Evolutionary conservation across 2,329 filamentous ascomycete species (phyloP).

Genomic region (Epichloe festucae): DNA sequence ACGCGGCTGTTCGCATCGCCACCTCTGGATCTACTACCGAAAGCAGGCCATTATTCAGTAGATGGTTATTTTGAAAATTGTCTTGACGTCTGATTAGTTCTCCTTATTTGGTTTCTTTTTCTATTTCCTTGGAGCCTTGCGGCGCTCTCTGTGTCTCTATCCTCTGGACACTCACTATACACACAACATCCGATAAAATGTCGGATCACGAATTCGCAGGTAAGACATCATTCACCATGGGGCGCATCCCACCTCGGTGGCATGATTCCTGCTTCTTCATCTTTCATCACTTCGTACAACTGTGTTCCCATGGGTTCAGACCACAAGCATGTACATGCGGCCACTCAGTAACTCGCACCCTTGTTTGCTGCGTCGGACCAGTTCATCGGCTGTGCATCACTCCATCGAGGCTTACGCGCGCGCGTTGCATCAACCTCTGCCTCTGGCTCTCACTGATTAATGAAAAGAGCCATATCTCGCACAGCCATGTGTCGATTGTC

Average conservation of each 20-base stretch:
- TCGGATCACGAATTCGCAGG: constrained; percentile 55
- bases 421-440: not conserved
- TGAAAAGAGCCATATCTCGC: not conserved
- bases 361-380: constrained; percentile 1
- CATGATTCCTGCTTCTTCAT: not conserved
- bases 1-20: not conserved
- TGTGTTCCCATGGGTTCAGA: not conserved
- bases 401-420: not conserved
- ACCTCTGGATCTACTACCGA: not conserved
- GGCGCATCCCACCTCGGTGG: not conserved
- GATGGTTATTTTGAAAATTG: not conserved
- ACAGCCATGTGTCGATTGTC: not conserved
- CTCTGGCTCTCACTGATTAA: not conserved
- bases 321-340: not conserved
- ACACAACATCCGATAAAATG: constrained; percentile 27
- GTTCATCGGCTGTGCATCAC: constrained; percentile 1
- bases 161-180: not conserved
- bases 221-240: constrained; percentile 21
- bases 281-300: not conserved
- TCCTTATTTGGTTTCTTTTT: not conserved
- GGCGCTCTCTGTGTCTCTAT: not conserved
- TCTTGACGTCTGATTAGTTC: not conserved
- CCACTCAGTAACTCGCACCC: constrained; percentile 1
- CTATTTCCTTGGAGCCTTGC: not conserved
- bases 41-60: no score